Conservation (phyloP, 169 alveolate species). For the Fabrea salina region DNA sequence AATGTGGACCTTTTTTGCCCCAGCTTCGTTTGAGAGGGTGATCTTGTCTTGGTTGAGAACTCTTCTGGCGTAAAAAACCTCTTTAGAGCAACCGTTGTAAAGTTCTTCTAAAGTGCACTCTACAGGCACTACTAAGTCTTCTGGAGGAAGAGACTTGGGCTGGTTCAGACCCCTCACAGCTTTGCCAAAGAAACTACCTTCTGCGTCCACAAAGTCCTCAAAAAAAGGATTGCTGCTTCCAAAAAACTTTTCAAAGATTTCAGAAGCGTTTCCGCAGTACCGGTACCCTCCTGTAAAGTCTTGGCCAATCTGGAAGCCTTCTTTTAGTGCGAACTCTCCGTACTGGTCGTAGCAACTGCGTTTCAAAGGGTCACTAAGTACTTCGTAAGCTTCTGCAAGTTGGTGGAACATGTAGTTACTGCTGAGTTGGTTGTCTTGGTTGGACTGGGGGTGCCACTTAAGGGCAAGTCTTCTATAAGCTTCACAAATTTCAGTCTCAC, state of each 20-base stretch:
- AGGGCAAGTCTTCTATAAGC: constrained; percentile 77
- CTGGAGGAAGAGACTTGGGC: constrained; percentile 30
- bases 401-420: constrained; percentile 67
- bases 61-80: constrained; percentile 47
- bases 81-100: constrained; percentile 69
- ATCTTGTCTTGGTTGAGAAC: constrained; percentile 27
- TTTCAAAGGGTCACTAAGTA: constrained; percentile 63
- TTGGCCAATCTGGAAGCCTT: constrained; percentile 32
- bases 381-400: constrained; percentile 78
- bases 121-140: constrained; percentile 48
- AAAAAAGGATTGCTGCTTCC: constrained; percentile 68
- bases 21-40: neutral
- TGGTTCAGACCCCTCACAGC: constrained; percentile 43
- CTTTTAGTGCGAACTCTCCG: constrained; percentile 41
- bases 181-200: constrained; percentile 52
- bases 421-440: constrained; percentile 53
- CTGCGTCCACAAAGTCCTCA: constrained; percentile 36
- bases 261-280: constrained; percentile 73
- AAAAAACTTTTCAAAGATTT: constrained; percentile 74
- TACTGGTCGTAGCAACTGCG: constrained; percentile 48
- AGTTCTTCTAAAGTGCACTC: constrained; percentile 76
- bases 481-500: constrained; percentile 71
- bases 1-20: neutral
- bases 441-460: constrained; percentile 74
- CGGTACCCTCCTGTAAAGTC: constrained; percentile 62